These are phyloP conservation scores for Elsinoe batatas DNA, from an alignment of 2,329 filamentous ascomycete genomes.

Conservation along the genomic window DNA sequence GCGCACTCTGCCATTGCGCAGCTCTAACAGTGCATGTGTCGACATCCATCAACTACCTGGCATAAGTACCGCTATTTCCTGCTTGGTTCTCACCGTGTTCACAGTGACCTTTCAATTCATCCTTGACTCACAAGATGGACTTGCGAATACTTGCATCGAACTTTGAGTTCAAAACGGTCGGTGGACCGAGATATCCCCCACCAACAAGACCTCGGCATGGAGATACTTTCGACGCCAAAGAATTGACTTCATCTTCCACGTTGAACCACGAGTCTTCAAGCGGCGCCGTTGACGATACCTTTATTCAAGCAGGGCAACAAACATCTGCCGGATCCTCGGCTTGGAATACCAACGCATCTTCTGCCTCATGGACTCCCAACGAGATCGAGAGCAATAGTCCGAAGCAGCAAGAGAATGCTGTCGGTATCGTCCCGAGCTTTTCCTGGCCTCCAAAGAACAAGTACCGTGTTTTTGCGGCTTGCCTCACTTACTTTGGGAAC, in stretches of 20 bases:
- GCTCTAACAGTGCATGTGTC: too few species aligned
- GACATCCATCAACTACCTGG: neutral
- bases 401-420: conserved; percentile 34
- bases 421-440: conserved; percentile 46
- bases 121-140: neutral
- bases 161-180: neutral
- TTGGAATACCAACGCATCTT: conserved; percentile 12
- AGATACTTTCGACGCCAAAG: conserved; percentile 18
- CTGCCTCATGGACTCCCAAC: conserved; percentile 27
- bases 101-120: neutral
- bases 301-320: conserved; percentile 11
- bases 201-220: neutral
- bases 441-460: conserved; percentile 55
- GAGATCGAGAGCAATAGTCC: conserved; percentile 48
- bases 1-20: too few species aligned
- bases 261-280: neutral
- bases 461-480: conserved; percentile 55
- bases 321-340: conserved; percentile 14
- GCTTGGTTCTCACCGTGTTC: neutral
- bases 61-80: neutral
- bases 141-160: neutral
- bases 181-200: neutral
- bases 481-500: conserved; percentile 56
- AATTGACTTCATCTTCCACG: conserved; percentile 17
- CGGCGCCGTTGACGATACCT: neutral